Evolutionary conservation across 2,329 filamentous ascomycete genomes (phyloP).

Genomic region (Colletotrichum chrysophilum): DNA sequence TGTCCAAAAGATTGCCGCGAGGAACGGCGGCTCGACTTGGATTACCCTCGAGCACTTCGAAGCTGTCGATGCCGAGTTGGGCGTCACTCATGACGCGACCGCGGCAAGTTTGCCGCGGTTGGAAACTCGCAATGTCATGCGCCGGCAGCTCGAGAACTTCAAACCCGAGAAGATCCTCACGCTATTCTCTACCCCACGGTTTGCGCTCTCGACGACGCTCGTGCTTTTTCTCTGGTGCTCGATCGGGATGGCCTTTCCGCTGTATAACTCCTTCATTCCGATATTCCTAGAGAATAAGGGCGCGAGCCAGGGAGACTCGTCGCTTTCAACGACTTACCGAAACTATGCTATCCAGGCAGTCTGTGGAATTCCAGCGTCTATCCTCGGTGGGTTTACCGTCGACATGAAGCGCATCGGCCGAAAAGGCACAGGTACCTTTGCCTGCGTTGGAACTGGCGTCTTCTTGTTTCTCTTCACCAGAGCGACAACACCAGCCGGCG

Average conservation of each 20-base stretch:
- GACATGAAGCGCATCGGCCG: slow-evolving; percentile 25
- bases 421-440: slow-evolving; percentile 24
- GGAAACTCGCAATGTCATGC: slow-evolving; percentile 32
- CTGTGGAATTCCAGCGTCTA: slow-evolving; percentile 22
- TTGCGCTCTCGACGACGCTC: slow-evolving; percentile 55
- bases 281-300: slow-evolving; percentile 31
- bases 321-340: slow-evolving; percentile 13
- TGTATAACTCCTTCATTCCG: slow-evolving; percentile 57
- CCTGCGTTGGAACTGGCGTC: slow-evolving; percentile 23
- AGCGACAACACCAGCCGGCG: slow-evolving; percentile 16
- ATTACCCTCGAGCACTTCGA: slow-evolving; percentile 29
- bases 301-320: slow-evolving; percentile 13
- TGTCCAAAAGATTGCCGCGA: slow-evolving; percentile 42
- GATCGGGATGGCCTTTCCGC: slow-evolving; percentile 61
- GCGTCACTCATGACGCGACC: slow-evolving; percentile 22
- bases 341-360: slow-evolving; percentile 28
- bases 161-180: slow-evolving; percentile 55
- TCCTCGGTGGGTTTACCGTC: slow-evolving; percentile 21
- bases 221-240: slow-evolving; percentile 63
- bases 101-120: neutral
- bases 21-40: slow-evolving; percentile 27
- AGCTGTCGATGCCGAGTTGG: slow-evolving; percentile 18
- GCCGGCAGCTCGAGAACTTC: slow-evolving; percentile 56
- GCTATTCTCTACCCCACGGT: slow-evolving; percentile 53
- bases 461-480: slow-evolving; percentile 32